Base-by-base conservation (phyloP, 179 eudicot genomes). In the Actinidia arguta region DNA sequence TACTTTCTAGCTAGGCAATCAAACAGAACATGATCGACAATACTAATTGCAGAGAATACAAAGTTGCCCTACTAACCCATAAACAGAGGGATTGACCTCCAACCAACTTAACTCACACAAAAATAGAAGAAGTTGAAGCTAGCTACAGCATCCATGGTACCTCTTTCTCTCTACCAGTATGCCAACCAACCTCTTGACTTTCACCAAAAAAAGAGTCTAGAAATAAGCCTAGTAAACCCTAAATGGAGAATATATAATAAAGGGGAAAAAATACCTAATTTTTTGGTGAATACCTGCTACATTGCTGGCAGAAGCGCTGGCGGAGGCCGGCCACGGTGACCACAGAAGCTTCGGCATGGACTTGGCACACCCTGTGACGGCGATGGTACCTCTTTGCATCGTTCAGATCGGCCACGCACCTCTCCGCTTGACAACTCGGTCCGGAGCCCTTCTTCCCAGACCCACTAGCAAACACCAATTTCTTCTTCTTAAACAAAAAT, bases 271-370 rank as follows among this genome's bases (percentile, higher is more conserved):
- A 22, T 24, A n/a, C n/a, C n/a, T n/a, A 18, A 16, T 16, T 52
- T 75, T 42, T 22, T 74, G 56, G 42, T 74, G 11, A 27, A 31
- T 25, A 87, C 90, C 90, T 87, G 90, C 90, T 87, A 62, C 90
- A 87, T 79, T 87, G 90, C 84, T 87, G 90, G 42, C 90, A 87
- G 70, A 87, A 87, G 73, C 90, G 83, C 80, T 88, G 90, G 67
- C 75, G 84, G 55, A 81, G 48, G 8, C 90, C 88, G 0, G 79
- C 85, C 18, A 88, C 77, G 4, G 72, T 16, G n/a, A 76, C 90
- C 4, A 58, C 87, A 0, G 85, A 66, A 10, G 86, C 83, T 61
- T 88, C 85, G 73, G 90, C 79, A 47, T 88, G 90, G 50, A 75
- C 18, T 54, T 85, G 84, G 71, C 90, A 87, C 2, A 87, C 90